Percentiles rank a stretch among this genome's conserved stretches.
Conservation (phyloP, 1,139 yeast species). For the Diutina siamensis region DNA sequence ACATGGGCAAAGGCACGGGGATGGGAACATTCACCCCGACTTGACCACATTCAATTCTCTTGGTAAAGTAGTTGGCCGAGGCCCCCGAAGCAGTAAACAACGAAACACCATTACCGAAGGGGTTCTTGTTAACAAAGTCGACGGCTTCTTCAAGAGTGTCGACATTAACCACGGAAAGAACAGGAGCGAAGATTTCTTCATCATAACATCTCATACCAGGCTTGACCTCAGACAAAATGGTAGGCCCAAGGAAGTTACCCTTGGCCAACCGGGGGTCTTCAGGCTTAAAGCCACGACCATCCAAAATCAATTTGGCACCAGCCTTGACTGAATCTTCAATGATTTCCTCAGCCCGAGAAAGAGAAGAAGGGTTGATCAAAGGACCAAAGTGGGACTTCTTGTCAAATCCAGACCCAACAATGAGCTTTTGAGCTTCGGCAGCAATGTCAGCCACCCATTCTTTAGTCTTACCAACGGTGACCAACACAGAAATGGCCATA, state of each 20-base stretch:
- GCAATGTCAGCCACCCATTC: conserved; percentile 56
- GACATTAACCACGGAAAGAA: conserved; percentile 49
- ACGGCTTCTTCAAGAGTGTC: conserved; percentile 69
- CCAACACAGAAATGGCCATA: conserved; percentile 70
- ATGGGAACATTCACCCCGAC: conserved; percentile 75
- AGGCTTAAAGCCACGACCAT: conserved; percentile 47
- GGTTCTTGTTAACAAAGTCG: conserved; percentile 49
- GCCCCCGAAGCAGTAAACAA: conserved; percentile 63
- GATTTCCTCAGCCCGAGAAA: conserved; percentile 42
- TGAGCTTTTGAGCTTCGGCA: conserved; percentile 44
- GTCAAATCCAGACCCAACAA: conserved; percentile 60
- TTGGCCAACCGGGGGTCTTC: conserved; percentile 36
- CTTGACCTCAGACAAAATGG: conserved; percentile 50
- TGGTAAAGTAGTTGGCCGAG: conserved; percentile 58
- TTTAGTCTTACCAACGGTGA: conserved; percentile 61
- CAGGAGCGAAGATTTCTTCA: conserved; percentile 73
- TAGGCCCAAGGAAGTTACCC: conserved; percentile 71
- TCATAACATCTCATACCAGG: conserved; percentile 66
- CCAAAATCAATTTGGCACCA: conserved; percentile 49
- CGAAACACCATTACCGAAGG: conserved; percentile 67
- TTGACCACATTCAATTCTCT: conserved; percentile 65
- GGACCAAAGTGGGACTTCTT: conserved; percentile 59
- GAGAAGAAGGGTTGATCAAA: conserved; percentile 49
- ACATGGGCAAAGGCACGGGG: conserved; percentile 80
- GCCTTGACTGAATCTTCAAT: conserved; percentile 44